Evolutionary conservation across 768 basidiomycete species (phyloP).

Genomic region (Mycena vitilis): DNA sequence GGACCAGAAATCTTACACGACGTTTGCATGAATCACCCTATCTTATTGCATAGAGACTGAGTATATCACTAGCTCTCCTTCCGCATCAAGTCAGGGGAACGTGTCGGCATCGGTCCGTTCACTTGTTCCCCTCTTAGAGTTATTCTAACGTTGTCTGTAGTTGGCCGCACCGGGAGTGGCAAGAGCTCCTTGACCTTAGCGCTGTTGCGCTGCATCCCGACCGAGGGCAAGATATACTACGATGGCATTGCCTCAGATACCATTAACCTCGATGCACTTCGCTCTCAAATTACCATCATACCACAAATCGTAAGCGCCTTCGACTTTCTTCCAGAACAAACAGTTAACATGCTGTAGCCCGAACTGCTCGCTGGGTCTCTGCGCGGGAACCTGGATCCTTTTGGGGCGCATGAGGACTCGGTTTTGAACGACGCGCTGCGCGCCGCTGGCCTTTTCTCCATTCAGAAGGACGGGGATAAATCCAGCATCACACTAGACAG

Average conservation of each 20-base stretch:
- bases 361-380: constrained; percentile 67
- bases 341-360: constrained; percentile 44
- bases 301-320: constrained; percentile 61
- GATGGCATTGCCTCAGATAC: constrained; percentile 59
- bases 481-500: constrained; percentile 57
- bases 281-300: constrained; percentile 68
- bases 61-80: constrained; percentile 11
- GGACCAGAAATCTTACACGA: constrained; percentile 69
- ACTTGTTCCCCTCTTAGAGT: neutral
- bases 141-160: constrained; percentile 37
- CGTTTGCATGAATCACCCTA: constrained; percentile 41
- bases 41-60: too few relatives aligned
- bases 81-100: constrained; percentile 63
- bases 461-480: constrained; percentile 49
- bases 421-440: constrained; percentile 61
- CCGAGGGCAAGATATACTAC: constrained; percentile 62
- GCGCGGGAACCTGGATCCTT: constrained; percentile 72
- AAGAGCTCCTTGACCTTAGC: constrained; percentile 66
- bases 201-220: constrained; percentile 65
- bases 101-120: constrained; percentile 63
- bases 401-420: constrained; percentile 64
- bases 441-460: constrained; percentile 57
- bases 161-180: constrained; percentile 71
- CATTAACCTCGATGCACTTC: constrained; percentile 65
- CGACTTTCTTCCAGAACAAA: neutral